A percentile compares a stretch with the other conserved stretches of the same genome.
phyloP scores from a whole-genome alignment of 78 protist genomes.

The Cavenderia fasciculata region DNA sequence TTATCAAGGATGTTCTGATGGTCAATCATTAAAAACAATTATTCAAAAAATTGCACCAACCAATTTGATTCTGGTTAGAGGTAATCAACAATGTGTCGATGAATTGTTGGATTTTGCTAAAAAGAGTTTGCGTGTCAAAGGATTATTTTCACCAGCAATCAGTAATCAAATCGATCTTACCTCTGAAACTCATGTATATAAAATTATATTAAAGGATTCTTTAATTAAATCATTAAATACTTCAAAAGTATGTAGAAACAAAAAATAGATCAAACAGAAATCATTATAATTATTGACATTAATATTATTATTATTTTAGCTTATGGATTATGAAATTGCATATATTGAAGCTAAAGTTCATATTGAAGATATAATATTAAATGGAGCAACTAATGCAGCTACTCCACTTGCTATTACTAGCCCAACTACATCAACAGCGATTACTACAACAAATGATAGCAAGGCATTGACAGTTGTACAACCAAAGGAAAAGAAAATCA shows the following conservation, averaged over 20 bases:
- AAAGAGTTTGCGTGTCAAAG: conserved; percentile 35
- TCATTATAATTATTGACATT: neutral
- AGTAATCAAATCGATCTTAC: conserved; percentile 40
- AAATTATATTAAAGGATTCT: conserved; percentile 45
- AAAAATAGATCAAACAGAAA: neutral
- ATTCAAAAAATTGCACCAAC: conserved; percentile 73
- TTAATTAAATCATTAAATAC: conserved; percentile 16
- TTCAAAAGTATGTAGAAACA: conserved; percentile 31
- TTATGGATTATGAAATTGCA: conserved; percentile 43
- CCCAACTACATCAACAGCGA: neutral
- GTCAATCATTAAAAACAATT: conserved; percentile 60
- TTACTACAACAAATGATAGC: too few species aligned
- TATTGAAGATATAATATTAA: neutral
- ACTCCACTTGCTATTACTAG: too few species aligned
- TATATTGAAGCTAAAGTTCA: conserved; percentile 56
- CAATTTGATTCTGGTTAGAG: conserved; percentile 50
- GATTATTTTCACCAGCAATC: conserved; percentile 11
- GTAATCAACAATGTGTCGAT: conserved; percentile 5
- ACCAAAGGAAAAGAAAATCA: neutral
- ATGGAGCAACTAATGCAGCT: too few species aligned
- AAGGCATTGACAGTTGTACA: too few species aligned
- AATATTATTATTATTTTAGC: neutral
- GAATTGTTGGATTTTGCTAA: neutral
- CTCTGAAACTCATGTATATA: conserved; percentile 70
- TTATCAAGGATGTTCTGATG: conserved; percentile 77